Percentiles rank a stretch among this genome's conserved stretches.
These are phyloP conservation scores for Phaeosphaeriaceae sp. DNA, from an alignment of 2,329 filamentous ascomycete genomes.

Conservation along the genomic window DNA sequence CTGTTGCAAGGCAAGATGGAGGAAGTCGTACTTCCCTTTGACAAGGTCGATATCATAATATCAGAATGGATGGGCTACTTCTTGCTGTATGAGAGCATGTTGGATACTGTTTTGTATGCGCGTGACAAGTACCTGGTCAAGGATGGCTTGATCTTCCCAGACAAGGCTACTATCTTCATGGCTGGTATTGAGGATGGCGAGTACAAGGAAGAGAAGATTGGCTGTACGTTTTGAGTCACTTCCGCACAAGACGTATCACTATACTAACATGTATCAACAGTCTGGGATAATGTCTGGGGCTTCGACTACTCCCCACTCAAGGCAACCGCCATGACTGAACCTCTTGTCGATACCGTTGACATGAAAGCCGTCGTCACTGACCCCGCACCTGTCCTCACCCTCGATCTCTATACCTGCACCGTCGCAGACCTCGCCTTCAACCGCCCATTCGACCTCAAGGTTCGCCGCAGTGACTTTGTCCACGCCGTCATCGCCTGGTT, in stretches of 20 bases:
- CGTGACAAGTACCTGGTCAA: conserved; percentile 88
- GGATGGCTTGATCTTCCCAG: conserved; percentile 94
- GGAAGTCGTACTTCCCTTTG: conserved; percentile 90
- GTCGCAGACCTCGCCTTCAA: conserved; percentile 83
- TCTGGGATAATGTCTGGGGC: conserved; percentile 99
- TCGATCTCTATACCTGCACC: conserved; percentile 92
- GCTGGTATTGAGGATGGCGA: conserved; percentile 98
- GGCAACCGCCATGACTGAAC: conserved; percentile 89
- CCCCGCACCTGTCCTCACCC: conserved; percentile 79
- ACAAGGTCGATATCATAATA: conserved; percentile 98
- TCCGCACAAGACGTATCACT: neutral
- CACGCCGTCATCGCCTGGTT: conserved; percentile 98
- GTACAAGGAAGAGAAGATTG: conserved; percentile 99
- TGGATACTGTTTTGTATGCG: conserved; percentile 97
- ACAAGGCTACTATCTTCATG: conserved; percentile 97
- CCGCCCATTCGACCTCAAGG: conserved; percentile 75
- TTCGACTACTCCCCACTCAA: conserved; percentile 97
- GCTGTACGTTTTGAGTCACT: conserved; percentile 64
- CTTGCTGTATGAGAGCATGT: conserved; percentile 97
- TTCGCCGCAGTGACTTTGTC: conserved; percentile 89
- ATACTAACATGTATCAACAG: conserved; percentile 54
- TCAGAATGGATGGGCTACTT: conserved; percentile 99
- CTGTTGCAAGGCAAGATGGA: conserved; percentile 99
- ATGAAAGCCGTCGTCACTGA: conserved; percentile 97
- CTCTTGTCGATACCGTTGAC: conserved; percentile 96